Evolutionary conservation across 2,329 filamentous ascomycete species (phyloP).

Genomic region (Cryphonectria radicalis): DNA sequence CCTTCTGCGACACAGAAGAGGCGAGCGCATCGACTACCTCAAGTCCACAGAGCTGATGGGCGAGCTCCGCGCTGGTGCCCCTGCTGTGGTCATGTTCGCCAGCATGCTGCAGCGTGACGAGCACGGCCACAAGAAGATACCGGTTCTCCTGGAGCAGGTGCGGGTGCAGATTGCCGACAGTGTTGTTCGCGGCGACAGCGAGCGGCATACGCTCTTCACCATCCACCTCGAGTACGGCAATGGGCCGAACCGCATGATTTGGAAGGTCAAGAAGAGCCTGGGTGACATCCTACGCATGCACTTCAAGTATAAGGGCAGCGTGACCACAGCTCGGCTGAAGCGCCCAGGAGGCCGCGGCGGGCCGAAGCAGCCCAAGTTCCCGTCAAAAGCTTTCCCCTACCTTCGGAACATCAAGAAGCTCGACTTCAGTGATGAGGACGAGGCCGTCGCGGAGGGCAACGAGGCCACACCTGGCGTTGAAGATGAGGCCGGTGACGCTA

Average conservation of each 20-base stretch:
- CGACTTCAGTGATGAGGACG: conserved; percentile 75
- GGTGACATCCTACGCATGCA: conserved; percentile 92
- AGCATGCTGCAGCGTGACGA: conserved; percentile 99
- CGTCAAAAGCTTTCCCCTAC: conserved; percentile 86
- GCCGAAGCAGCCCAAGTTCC: conserved; percentile 87
- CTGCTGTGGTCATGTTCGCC: conserved; percentile 89
- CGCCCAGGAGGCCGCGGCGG: conserved; percentile 67
- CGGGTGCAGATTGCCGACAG: conserved; percentile 88
- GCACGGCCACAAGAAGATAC: conserved; percentile 91
- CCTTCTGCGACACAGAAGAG: conserved; percentile 77
- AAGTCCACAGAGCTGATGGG: conserved; percentile 98
- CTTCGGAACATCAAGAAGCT: conserved; percentile 79
- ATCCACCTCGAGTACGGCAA: conserved; percentile 97
- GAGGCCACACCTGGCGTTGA: conserved; percentile 5
- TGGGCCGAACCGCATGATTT: conserved; percentile 93
- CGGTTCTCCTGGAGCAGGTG: conserved; percentile 91
- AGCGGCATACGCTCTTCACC: conserved; percentile 82
- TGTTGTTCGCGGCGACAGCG: conserved; percentile 62
- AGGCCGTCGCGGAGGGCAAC: conserved; percentile 42
- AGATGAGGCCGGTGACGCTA: conserved; percentile 43
- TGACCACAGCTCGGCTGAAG: conserved; percentile 74
- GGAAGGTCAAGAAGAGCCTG: conserved; percentile 86
- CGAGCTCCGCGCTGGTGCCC: conserved; percentile 88
- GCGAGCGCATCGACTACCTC: conserved; percentile 87
- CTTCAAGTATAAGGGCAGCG: conserved; percentile 87